A percentile compares a stretch with the other conserved stretches of the same genome.
phyloP scores from a whole-genome alignment of 202 grass and related monocot species.

The Carex arenaria region DNA sequence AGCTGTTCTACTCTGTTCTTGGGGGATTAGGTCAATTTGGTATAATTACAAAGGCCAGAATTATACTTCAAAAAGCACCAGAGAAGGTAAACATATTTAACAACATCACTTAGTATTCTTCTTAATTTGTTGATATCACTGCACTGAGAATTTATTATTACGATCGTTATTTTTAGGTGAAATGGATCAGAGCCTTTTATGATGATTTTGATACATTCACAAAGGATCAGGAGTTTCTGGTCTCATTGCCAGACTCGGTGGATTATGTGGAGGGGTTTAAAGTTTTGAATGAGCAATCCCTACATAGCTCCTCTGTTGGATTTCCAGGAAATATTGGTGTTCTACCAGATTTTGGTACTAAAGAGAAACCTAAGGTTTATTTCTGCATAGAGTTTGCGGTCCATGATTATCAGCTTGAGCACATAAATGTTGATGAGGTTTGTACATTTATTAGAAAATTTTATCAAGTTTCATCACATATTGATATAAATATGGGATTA shows the following conservation, averaged over 20 bases:
- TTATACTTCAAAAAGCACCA: slow-evolving; percentile 84
- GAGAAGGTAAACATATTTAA: slow-evolving; percentile 51
- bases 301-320: slow-evolving; percentile 72
- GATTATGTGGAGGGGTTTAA: slow-evolving; percentile 97
- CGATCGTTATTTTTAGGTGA: slow-evolving; percentile 46
- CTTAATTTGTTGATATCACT: slow-evolving; percentile 15
- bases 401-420: slow-evolving; percentile 52
- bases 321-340: slow-evolving; percentile 69
- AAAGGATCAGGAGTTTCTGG: slow-evolving; percentile 68
- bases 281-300: slow-evolving; percentile 65
- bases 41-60: slow-evolving; percentile 92
- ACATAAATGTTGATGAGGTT: slow-evolving; percentile 52
- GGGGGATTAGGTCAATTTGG: slow-evolving; percentile 95
- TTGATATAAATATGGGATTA: background rate
- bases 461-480: background rate
- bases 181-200: slow-evolving; percentile 95
- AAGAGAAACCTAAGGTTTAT: slow-evolving; percentile 54
- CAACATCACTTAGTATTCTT: background rate
- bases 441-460: background rate
- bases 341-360: slow-evolving; percentile 54
- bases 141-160: slow-evolving; percentile 3
- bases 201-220: slow-evolving; percentile 81
- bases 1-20: slow-evolving; percentile 85
- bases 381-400: slow-evolving; percentile 89
- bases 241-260: slow-evolving; percentile 71